Base-by-base conservation (phyloP, 306 rosid genomes). In the Alnus glutinosa region DNA sequence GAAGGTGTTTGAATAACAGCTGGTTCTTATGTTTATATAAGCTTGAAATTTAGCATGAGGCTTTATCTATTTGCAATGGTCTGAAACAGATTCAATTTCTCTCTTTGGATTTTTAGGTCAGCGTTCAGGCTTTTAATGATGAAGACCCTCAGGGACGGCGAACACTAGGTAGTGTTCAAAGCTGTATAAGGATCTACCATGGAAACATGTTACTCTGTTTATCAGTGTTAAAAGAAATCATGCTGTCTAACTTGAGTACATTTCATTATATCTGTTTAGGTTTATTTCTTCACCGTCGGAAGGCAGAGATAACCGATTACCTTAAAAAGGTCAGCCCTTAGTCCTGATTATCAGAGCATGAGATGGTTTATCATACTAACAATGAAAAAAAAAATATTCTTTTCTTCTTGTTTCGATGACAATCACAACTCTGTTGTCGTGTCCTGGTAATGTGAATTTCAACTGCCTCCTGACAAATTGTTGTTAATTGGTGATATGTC, bases 81-180 rank as follows among this genome's bases (percentile, higher is more conserved):
- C 76, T 77, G 42, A 76, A 79, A 78, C 73, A 76, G 74, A 54
- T 77, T 75, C 11, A 71, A 50, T 79, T 75, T 79, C 64, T 77
- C 61, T 86, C 70, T 78, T 82, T 83, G 23, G 66, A 79, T 87
- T 78, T 79, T 52, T 85, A 95, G 99, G 96, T 95, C 82, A 95
- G 97, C 66, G 97, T 90, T 77, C 99, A 95, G 89, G 98, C 99
- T 81, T 95, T 89, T 82, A 89, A 92, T 76, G 98, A 95, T 78
- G 99, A 95, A 84, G 99, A 95, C 75, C 96, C 94, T 78, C 97
- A 89, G 88, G 97, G 99, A 80, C 90, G 94, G 70, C 89, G 98
- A 55, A 95, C 96, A 55, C 93, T 95, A 37, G 99, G 99, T 95
- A 89, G 74, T 77, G 64, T 74, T 81, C 81, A 67, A 74, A 55